Conservation (phyloP, 2,329 filamentous ascomycete species). For the Phoma sp. region DNA sequence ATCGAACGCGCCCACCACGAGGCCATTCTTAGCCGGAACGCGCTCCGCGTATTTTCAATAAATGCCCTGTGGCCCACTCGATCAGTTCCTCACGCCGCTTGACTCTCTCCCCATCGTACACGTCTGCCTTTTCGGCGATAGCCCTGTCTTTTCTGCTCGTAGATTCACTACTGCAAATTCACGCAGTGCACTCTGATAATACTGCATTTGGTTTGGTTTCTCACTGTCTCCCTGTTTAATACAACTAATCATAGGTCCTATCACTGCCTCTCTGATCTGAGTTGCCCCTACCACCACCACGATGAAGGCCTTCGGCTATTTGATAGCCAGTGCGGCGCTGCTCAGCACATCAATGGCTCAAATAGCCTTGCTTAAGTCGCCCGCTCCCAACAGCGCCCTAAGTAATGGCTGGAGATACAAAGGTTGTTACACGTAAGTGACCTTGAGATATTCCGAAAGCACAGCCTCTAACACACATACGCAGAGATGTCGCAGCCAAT, state of each 20-base stretch:
- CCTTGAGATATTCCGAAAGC: not conserved
- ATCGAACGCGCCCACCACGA: not conserved
- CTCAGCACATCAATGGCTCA: constrained; percentile 11
- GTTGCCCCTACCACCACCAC: not conserved
- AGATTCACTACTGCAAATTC: too few species aligned
- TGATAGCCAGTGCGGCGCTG: constrained; percentile 23
- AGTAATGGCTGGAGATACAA: constrained; percentile 21
- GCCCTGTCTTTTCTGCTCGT: too few species aligned
- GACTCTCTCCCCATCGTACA: too few species aligned
- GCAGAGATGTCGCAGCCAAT: not conserved
- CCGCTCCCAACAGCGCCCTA: constrained; percentile 7
- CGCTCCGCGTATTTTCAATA: too few species aligned
- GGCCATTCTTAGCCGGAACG: not conserved
- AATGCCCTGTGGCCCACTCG: too few species aligned
- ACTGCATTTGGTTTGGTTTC: too few species aligned
- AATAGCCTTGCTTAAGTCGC: not conserved
- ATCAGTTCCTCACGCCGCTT: too few species aligned
- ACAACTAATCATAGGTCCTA: not conserved
- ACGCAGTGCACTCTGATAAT: too few species aligned
- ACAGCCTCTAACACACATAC: not conserved
- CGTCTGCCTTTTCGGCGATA: too few species aligned
- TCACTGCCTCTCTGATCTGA: not conserved
- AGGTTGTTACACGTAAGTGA: constrained; percentile 24
- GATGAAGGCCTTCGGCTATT: constrained; percentile 27
- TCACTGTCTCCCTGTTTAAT: not conserved